A percentile compares a stretch with the other conserved stretches of the same genome.
phyloP scores from a whole-genome alignment of 139 green algal genomes.

The Limnomonas spitsbergensis region DNA sequence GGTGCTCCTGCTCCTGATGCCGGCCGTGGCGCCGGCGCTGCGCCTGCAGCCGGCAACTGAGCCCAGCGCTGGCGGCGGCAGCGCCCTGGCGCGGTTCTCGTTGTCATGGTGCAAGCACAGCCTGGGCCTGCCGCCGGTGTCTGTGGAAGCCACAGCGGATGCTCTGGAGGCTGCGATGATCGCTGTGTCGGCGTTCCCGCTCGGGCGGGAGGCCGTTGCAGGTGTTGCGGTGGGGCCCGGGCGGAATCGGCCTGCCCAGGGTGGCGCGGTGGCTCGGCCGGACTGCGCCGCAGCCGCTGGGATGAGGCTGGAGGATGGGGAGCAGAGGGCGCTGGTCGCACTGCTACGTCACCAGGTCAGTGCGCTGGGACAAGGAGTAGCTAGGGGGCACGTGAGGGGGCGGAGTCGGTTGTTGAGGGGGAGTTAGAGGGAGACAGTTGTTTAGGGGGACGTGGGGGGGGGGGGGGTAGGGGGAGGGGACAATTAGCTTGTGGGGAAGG shows the following conservation, averaged over 20 bases:
- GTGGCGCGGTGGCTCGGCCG: no score
- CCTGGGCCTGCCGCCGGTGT: not conserved
- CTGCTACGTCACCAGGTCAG: slow-evolving; percentile 47
- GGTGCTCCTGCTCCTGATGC: not conserved
- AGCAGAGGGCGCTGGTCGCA: slow-evolving; percentile 24
- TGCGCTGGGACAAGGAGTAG: no score
- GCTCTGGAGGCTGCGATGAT: not conserved
- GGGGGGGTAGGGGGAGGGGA: no score
- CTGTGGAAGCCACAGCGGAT: not conserved
- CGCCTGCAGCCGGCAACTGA: not conserved
- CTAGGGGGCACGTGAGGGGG: no score
- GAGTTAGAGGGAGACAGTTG: no score
- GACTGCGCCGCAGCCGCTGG: not conserved
- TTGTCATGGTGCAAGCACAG: not conserved
- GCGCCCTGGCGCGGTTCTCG: not conserved
- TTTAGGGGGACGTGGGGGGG: no score
- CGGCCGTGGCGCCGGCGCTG: not conserved
- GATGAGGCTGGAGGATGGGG: slow-evolving; percentile 1
- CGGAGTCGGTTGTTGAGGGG: no score
- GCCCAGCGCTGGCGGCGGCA: not conserved
- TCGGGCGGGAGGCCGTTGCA: no score
- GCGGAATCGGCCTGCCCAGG: no score
- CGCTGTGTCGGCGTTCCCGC: not conserved
- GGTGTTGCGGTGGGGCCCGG: no score
- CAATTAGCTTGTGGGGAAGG: no score